Evolutionary conservation across 2,329 filamentous ascomycete genomes (phyloP), one percentile per base, ranked within the genome.

Genomic region (Epichloe elymi): DNA sequence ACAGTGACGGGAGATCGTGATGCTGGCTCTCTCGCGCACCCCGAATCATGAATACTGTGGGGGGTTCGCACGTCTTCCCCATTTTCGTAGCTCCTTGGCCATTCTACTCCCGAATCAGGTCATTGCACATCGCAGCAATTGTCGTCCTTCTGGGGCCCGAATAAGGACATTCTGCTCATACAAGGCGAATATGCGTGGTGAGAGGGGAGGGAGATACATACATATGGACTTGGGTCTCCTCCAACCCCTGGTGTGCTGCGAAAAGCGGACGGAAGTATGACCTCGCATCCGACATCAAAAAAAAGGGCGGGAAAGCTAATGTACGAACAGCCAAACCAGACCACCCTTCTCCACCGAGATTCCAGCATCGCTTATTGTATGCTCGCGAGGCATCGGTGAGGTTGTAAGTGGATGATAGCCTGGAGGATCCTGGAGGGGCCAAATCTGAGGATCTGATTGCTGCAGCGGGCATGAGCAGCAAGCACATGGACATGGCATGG

Each of bases 261-360:
- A 30, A 51, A 43, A 40, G 50, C 51, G 48, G 55, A 56, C 56
- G 56, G 55, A 58, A 55, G 55, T 52, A 50, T 46, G 43, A 54
- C 44, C 54, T 57, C 55, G 54, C 57, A 56, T 59, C 57, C 57
- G 57, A 53, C 51, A 53, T 51, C 50, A 23, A 23, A 50, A 49
- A 49, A 23, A 53, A 54, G 54, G 59, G 65, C 63, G 61, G 63
- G 61, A 64, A 65, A 59, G 53, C 62, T 65, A 65, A 64, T 58
- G 61, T 62, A 61, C 60, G 56, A 58, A 59, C 60, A 55, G 51
- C 52, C 55, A 56, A 56, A 57, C 53, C 44, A 58, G 47, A 55
- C 46, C 54, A 51, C 53, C 52, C 46, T 46, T 50, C 50, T 54
- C 57, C 57, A 59, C 56, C 57, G 56, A 59, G 46, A n/a, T n/a